These are phyloP conservation scores for Quillaja saponaria DNA, from an alignment of 306 rosid species.

Conservation along the genomic window DNA sequence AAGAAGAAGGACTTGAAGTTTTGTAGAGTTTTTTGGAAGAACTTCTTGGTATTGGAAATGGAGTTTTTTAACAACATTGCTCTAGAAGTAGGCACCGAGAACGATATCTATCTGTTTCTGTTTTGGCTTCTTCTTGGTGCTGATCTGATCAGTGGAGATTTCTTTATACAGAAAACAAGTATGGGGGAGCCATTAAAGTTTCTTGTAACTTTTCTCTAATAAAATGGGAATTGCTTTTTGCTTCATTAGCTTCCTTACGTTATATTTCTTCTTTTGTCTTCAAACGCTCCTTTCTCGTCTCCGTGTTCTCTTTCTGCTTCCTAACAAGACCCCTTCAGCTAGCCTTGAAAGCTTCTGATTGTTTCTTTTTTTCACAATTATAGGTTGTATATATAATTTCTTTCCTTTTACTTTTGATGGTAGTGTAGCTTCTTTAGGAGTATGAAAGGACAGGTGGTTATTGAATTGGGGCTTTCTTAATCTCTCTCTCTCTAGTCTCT, in stretches of 20 bases:
- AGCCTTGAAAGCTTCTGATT: conserved; percentile 23
- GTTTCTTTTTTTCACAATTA: conserved; percentile 18
- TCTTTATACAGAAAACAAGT: conserved; percentile 45
- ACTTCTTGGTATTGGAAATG: conserved; percentile 70
- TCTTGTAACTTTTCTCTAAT: conserved; percentile 26
- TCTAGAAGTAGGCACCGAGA: conserved; percentile 24
- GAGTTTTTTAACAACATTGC: conserved; percentile 69
- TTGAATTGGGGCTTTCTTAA: conserved; percentile 38
- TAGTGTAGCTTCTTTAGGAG: conserved; percentile 56
- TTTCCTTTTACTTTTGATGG: conserved; percentile 75
- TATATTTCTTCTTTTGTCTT: conserved; percentile 38
- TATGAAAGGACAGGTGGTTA: conserved; percentile 61
- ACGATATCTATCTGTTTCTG: conserved; percentile 14
- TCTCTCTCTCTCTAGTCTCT: too few species aligned
- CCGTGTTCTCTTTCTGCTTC: conserved; percentile 32
- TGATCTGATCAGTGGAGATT: conserved; percentile 38
- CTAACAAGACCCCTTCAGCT: conserved; percentile 46
- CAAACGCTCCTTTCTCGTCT: conserved; percentile 47
- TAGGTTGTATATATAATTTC: conserved; percentile 36
- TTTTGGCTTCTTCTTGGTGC: conserved; percentile 37
- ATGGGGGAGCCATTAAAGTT: conserved; percentile 55
- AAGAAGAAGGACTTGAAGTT: conserved; percentile 73
- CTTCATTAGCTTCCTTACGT: conserved; percentile 24
- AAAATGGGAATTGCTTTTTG: conserved; percentile 18
- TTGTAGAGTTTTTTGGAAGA: conserved; percentile 66